These are phyloP conservation scores for Ochetophila trinervis DNA, from an alignment of 306 rosid species.

Conservation along the genomic window DNA sequence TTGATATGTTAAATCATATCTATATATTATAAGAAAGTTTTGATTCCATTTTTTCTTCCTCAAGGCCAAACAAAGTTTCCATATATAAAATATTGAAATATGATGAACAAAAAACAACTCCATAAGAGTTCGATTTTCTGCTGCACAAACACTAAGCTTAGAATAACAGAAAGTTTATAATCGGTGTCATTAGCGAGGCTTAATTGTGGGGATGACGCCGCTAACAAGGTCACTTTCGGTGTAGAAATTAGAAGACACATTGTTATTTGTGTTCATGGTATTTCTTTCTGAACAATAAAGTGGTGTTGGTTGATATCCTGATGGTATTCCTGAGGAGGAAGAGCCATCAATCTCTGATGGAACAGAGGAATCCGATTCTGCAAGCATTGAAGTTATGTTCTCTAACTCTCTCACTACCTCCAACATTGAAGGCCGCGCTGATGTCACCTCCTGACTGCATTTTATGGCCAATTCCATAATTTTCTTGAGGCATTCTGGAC, in stretches of 20 bases:
- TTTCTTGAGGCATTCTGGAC: neutral
- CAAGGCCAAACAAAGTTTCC: too few species aligned
- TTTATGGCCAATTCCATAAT: neutral
- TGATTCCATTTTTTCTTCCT: too few species aligned
- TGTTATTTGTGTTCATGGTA: too few species aligned
- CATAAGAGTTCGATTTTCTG: too few species aligned
- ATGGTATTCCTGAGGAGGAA: neutral
- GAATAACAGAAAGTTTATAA: too few species aligned
- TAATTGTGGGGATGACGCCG: neutral
- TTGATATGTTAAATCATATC: too few species aligned
- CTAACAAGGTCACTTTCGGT: conserved; percentile 1
- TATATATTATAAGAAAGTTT: too few species aligned
- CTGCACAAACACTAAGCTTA: too few species aligned
- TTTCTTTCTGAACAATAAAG: neutral
- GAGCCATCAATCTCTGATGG: neutral
- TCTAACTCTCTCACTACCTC: conserved; percentile 5
- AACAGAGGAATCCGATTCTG: neutral
- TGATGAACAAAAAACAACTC: too few species aligned
- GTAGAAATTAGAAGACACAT: neutral
- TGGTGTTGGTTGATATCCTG: neutral
- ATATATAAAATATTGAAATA: too few species aligned
- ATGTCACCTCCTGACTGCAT: neutral
- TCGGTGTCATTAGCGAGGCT: neutral
- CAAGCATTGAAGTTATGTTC: neutral
- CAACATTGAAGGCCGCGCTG: neutral